Conservation (phyloP, 495 filamentous ascomycete species). For the Penicillium mononematosum region DNA sequence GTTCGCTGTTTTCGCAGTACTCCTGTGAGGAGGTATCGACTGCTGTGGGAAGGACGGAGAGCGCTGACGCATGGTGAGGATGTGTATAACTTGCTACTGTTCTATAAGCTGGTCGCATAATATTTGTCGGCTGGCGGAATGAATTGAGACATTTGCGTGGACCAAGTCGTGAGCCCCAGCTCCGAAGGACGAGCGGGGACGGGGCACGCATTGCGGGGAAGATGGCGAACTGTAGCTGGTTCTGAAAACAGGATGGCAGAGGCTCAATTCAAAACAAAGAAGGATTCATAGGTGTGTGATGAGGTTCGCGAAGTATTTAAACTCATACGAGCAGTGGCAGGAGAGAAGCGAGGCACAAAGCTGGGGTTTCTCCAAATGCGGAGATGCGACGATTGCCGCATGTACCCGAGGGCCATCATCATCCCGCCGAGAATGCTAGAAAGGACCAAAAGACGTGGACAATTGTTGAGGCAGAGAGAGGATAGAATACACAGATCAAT, state of each 20-base stretch:
- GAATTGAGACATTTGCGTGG: constrained; percentile 14
- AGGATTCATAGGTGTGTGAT: not conserved
- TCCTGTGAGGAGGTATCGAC: constrained; percentile 76
- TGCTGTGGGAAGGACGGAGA: constrained; percentile 73
- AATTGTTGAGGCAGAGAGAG: not conserved
- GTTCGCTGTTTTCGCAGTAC: constrained; percentile 75
- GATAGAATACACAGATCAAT: not conserved
- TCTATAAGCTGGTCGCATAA: constrained; percentile 13
- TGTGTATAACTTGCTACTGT: constrained; percentile 60
- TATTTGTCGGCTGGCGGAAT: constrained; percentile 6
- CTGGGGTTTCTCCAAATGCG: constrained; percentile 34
- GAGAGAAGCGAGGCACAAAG: constrained; percentile 16
- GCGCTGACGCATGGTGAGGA: constrained; percentile 66
- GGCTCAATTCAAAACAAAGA: not conserved
- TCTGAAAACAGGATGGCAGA: constrained; percentile 4
- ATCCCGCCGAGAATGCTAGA: constrained; percentile 3
- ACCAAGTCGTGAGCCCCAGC: constrained; percentile 28
- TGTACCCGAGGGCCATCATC: constrained; percentile 36
- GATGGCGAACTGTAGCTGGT: constrained; percentile 4
- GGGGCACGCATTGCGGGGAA: constrained; percentile 42
- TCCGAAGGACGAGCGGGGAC: constrained; percentile 39
- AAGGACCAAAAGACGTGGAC: not conserved
- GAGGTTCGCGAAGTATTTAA: not conserved
- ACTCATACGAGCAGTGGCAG: not conserved
- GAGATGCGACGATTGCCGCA: constrained; percentile 44